Evolutionary conservation across 495 filamentous ascomycete genomes (phyloP), one percentile per base, ranked within the genome.

Genomic region (Penicillium paxilli): DNA sequence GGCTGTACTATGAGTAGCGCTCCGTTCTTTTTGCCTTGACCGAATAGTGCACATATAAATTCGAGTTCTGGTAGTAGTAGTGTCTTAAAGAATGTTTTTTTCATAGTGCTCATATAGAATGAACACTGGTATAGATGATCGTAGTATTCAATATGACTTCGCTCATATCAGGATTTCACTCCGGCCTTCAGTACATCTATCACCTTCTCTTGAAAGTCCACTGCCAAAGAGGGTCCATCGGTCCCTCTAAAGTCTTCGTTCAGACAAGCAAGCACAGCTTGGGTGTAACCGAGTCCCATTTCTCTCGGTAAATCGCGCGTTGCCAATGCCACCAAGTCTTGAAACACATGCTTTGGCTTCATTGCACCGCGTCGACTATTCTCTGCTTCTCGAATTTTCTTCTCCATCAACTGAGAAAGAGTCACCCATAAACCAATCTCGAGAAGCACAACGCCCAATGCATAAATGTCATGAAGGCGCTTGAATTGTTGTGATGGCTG

Each of bases 381-480:
- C 47, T 58, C 16, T 6, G 50, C 51, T 4, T 63, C 62, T 41
- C 30, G 24, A 21, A 63, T 55, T 2, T 49, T 49, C 20, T 25
- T 41, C 17, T 52, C 55, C 40, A 64, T 50, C 42, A 60, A 25
- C 19, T 53, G 47, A 5, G 57, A 58, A 7, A 64, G 25, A 2
- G 63, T 67, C 47, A 32, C 47, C 72, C 70, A 72, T 2, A 68
- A 25, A 5, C 68, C 73, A 23, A 75, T 74, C 42, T 75, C 72
- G 8, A 76, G 58, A 1, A 76, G 56, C 1, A 72, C 60, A 3
- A 76, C 61, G 12, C 73, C 73, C 7, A 75, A 48, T 2, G 65
- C 59, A 52, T 75, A 76, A 24, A 74, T 66, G 47, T 76, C 73
- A 45, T 76, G 71, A 22, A 58, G 53, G 47, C 68, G 68, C 2